Evolutionary conservation across 768 basidiomycete genomes (phyloP).

Genomic region (Auricularia sp.): DNA sequence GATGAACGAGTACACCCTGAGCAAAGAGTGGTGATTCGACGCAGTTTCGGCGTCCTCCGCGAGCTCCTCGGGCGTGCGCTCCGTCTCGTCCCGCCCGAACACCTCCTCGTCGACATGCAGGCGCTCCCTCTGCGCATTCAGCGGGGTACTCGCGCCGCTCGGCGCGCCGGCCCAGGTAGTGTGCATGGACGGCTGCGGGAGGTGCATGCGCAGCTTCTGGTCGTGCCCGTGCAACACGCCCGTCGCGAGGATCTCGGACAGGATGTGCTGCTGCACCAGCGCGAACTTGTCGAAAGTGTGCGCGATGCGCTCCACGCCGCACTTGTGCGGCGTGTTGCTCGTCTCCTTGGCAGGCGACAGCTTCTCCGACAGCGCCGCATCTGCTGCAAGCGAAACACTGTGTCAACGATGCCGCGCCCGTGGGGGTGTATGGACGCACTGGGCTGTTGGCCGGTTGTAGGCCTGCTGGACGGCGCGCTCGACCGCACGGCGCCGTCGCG

Average conservation of each 20-base stretch:
- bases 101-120: background rate
- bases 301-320: conserved; percentile 5
- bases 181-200: conserved; percentile 12
- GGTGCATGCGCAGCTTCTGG: conserved; percentile 10
- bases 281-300: conserved; percentile 13
- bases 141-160: background rate
- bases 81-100: conserved; percentile 4
- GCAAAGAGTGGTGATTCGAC: conserved; percentile 12
- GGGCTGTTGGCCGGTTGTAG: background rate
- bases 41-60: conserved; percentile 4
- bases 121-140: background rate
- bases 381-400: background rate
- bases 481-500: background rate
- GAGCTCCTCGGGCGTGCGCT: conserved; percentile 2
- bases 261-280: conserved; percentile 13
- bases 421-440: background rate
- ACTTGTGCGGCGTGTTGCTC: conserved; percentile 1
- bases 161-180: conserved; percentile 10
- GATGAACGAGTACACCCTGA: conserved; percentile 16
- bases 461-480: background rate
- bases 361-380: background rate
- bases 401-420: background rate
- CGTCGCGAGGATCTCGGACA: conserved; percentile 12
- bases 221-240: conserved; percentile 12
- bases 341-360: conserved; percentile 1